Evolutionary conservation across 2,329 filamentous ascomycete genomes (phyloP).

Genomic region (Fusarium sp.): DNA sequence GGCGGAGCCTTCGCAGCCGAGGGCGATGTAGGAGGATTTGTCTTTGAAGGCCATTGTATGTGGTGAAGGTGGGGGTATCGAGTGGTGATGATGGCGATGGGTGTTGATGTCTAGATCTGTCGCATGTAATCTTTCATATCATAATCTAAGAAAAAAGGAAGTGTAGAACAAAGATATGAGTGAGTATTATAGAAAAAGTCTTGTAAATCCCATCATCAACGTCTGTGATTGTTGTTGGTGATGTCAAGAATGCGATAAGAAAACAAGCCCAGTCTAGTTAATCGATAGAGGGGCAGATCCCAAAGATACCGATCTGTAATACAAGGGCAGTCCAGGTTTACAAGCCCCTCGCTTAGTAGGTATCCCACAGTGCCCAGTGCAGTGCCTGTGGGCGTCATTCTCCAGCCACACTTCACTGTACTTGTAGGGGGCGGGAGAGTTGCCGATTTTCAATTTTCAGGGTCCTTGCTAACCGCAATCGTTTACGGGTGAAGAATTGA

Average conservation of each 20-base stretch:
- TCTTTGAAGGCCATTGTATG: conserved; percentile 47
- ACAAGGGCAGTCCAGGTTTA: conserved; percentile 23
- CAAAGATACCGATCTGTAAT: neutral
- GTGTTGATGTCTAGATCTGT: conserved; percentile 15
- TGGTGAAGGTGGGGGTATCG: conserved; percentile 32
- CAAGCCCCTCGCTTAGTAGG: conserved; percentile 37
- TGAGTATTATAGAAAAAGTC: neutral
- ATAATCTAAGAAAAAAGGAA: neutral
- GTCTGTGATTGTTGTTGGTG: neutral
- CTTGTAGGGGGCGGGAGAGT: conserved; percentile 26
- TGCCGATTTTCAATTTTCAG: conserved; percentile 28
- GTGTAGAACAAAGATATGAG: too few species aligned
- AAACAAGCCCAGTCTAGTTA: conserved; percentile 5
- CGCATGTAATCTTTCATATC: conserved; percentile 1
- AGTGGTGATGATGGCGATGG: conserved; percentile 27
- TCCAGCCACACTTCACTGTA: conserved; percentile 27
- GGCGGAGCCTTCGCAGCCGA: conserved; percentile 88
- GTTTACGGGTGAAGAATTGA: conserved; percentile 11
- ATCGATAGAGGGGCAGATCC: conserved; percentile 38
- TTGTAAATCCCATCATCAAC: neutral
- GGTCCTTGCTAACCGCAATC: conserved; percentile 27
- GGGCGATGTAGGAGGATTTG: conserved; percentile 64
- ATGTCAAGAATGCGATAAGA: conserved; percentile 28
- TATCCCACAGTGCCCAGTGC: conserved; percentile 14
- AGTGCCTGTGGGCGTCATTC: conserved; percentile 24